Evolutionary conservation across 2,329 filamentous ascomycete species (phyloP).

Genomic region (Falciphora oryzae): DNA sequence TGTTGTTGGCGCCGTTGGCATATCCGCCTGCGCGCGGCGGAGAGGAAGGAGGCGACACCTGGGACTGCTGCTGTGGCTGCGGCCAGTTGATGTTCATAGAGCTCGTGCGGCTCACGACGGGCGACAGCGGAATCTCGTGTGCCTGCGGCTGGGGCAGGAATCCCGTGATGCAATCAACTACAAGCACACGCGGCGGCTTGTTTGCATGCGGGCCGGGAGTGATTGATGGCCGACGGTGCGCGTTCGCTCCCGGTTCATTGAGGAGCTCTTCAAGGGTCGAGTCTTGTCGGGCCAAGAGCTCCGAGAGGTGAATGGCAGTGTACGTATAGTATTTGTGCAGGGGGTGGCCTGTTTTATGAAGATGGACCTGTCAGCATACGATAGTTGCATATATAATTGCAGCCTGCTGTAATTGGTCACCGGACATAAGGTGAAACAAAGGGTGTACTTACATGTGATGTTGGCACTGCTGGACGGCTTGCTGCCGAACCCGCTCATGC

Average conservation of each 20-base stretch:
- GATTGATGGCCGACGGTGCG: conserved; percentile 25
- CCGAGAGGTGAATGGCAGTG: conserved; percentile 51
- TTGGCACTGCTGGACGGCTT: conserved; percentile 41
- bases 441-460: conserved; percentile 36
- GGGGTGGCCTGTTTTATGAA: conserved; percentile 44
- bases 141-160: conserved; percentile 37
- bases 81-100: conserved; percentile 10
- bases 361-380: background rate
- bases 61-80: conserved; percentile 17
- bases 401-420: too few relatives aligned
- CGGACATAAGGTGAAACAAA: background rate
- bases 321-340: conserved; percentile 59
- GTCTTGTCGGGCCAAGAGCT: conserved; percentile 43
- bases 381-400: background rate
- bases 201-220: conserved; percentile 25
- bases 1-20: background rate
- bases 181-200: conserved; percentile 38
- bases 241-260: conserved; percentile 10
- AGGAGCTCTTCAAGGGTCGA: conserved; percentile 44
- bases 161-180: conserved; percentile 59
- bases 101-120: conserved; percentile 34
- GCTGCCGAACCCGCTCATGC: conserved; percentile 25
- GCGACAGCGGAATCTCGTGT: conserved; percentile 43
- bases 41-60: conserved; percentile 9
- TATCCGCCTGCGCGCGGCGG: background rate